Evolutionary conservation across 1,284 basidiomycete genomes (phyloP), one percentile per base, ranked within the genome.

Genomic region (Cryptococcus amylolentus): DNA sequence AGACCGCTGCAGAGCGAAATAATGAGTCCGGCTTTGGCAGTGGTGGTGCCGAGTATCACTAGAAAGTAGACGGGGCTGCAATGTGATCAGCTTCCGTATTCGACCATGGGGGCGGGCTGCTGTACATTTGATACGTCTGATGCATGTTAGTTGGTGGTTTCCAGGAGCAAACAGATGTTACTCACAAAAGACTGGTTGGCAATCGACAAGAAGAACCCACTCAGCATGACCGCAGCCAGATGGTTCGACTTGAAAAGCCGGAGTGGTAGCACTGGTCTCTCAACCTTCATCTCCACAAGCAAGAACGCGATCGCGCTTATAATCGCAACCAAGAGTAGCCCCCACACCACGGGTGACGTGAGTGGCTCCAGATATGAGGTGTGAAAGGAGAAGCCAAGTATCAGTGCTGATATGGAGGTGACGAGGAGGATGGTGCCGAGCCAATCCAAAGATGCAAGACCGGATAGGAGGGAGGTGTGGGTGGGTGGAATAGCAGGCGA

Each of bases 241-340:
- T 88, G 90, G 55, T 87, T 79, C 67, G 84, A 84, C 27, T 79
- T 83, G 57, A 94, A 83, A 58, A 94, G 75, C 52, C 81, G 81
- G 59, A 91, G 77, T 45, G 91, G 89, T 82, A 94, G 87, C 43
- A 93, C 84, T 12, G 91, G 91, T 68, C 85, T 86, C 18, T 83
- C 81, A 76, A 83, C 85, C 62, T 81, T 78, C 50, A 83, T 82
- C 76, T 95, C 91, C n/a, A 88, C 85, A 39, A 82, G 66, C 18
- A 90, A 67, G 69, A 95, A 93, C 4, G 80, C 65, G 2, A 77
- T 66, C 14, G 79, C 78, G 41, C 79, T 84, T 5, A 86, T 56
- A 12, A 77, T 70, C 62, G 86, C 84, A 13, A 80, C 74, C 28
- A 80, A 57, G 46, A 93, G 78, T 55, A 89, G 79, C 10, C 85